Evolutionary conservation across 306 rosid species (phyloP).

Genomic region (Cajanus cajan): DNA sequence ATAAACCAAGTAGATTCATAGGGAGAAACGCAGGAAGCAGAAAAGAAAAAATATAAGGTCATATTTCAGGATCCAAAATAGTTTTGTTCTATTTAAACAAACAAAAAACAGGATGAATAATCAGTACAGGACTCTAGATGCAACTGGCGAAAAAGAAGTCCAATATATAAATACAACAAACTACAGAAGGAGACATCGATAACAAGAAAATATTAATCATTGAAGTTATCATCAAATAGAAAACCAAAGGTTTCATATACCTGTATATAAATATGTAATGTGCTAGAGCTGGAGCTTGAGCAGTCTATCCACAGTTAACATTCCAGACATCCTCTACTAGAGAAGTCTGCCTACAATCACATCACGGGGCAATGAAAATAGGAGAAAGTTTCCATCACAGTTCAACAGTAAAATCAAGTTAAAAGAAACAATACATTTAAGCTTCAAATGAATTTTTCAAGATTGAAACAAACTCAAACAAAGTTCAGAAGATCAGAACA

Average conservation of each 20-base stretch:
- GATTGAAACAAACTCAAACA: neutral
- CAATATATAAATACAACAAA: neutral
- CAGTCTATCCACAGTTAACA: conserved; percentile 1
- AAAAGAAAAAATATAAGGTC: neutral
- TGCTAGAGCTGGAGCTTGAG: neutral
- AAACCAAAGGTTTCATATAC: neutral
- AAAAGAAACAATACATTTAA: neutral
- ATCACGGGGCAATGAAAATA: neutral
- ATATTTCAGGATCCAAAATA: neutral
- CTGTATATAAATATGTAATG: neutral
- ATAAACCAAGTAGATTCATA: neutral
- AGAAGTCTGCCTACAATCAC: conserved; percentile 1
- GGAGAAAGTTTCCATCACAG: neutral
- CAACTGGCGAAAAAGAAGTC: neutral
- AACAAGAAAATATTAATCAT: neutral
- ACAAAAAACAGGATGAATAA: neutral
- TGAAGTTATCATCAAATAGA: neutral
- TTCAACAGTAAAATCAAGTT: neutral
- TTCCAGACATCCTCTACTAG: conserved; percentile 9
- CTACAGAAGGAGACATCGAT: neutral
- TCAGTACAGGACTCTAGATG: conserved; percentile 1
- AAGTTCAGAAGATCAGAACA: conserved; percentile 11
- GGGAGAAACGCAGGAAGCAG: conserved; percentile 7
- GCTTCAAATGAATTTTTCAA: neutral
- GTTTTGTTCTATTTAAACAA: neutral